Evolutionary conservation across 1,139 yeast genomes (phyloP).

Genomic region (Yarrowia galli): DNA sequence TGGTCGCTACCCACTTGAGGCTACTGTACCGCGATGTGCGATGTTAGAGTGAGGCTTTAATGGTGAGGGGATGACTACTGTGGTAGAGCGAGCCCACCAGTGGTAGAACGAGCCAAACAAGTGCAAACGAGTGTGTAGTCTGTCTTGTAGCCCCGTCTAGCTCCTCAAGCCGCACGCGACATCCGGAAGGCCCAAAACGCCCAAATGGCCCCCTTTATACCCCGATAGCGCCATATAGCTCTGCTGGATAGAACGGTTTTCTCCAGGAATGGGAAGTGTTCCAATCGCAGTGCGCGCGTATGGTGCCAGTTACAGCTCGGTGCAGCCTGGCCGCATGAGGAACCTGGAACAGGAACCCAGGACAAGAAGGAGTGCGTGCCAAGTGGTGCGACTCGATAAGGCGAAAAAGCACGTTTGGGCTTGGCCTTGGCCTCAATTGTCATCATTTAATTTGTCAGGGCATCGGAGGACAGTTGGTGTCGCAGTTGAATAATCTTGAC

Average conservation of each 20-base stretch:
- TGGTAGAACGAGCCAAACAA: too few relatives aligned
- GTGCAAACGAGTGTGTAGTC: too few relatives aligned
- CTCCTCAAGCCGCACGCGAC: too few relatives aligned
- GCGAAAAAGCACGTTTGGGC: neutral
- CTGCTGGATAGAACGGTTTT: too few relatives aligned
- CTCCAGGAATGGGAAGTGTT: neutral
- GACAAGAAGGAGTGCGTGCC: neutral
- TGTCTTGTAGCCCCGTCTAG: too few relatives aligned
- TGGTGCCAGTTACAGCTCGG: conserved; percentile 23
- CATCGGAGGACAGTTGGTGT: too few relatives aligned
- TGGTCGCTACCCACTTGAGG: too few relatives aligned
- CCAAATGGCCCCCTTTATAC: too few relatives aligned
- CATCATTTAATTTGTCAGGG: neutral
- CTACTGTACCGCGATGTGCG: too few relatives aligned
- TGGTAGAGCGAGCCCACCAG: too few relatives aligned
- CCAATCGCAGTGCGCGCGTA: conserved; percentile 16
- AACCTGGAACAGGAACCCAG: neutral
- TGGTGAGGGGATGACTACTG: conserved; percentile 7
- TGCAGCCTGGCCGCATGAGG: conserved; percentile 14
- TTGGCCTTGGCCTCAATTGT: neutral
- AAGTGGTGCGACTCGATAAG: conserved; percentile 9
- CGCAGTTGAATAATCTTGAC: conserved; percentile 6
- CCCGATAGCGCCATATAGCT: too few relatives aligned
- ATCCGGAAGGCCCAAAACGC: too few relatives aligned
- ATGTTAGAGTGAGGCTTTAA: conserved; percentile 3